Conservation (phyloP, 331 rosid genomes). For the Arachis monticola region DNA sequence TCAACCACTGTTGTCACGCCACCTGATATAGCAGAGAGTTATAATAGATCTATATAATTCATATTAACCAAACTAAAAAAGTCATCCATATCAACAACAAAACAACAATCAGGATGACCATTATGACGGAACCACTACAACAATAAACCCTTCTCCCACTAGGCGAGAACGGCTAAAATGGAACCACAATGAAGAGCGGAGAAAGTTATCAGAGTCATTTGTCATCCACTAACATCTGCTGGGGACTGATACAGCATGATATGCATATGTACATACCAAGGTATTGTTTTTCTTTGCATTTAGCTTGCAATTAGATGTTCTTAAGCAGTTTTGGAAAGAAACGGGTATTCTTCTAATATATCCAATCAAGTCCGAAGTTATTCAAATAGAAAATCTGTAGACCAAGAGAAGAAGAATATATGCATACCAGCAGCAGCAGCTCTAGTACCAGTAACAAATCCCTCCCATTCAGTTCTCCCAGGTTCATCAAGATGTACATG, state of each 20-base stretch:
- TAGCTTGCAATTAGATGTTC: slow-evolving; percentile 15
- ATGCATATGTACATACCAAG: neutral
- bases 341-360: slow-evolving; percentile 3
- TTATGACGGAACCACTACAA: too few species aligned
- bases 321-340: slow-evolving; percentile 9
- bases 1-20: slow-evolving; percentile 94
- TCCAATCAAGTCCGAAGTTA: slow-evolving; percentile 28
- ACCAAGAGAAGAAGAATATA: slow-evolving; percentile 28
- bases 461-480: slow-evolving; percentile 95
- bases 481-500: slow-evolving; percentile 97
- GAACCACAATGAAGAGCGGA: slow-evolving; percentile 13
- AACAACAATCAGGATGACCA: neutral
- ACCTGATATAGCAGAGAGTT: slow-evolving; percentile 56
- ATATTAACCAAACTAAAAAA: slow-evolving; percentile 22
- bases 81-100: slow-evolving; percentile 9
- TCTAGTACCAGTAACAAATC: slow-evolving; percentile 83
- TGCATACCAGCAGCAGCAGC: slow-evolving; percentile 97
- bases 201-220: slow-evolving; percentile 7
- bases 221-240: slow-evolving; percentile 13
- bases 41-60: slow-evolving; percentile 25
- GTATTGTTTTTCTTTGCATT: slow-evolving; percentile 2
- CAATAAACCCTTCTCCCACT: too few species aligned
- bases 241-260: slow-evolving; percentile 5
- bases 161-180: neutral
- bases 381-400: slow-evolving; percentile 6